A percentile compares a stretch with the other conserved stretches of the same genome.
These are phyloP conservation scores for Anthoceros angustus DNA, from an alignment of 225 moss, liverwort and hornwort species.

Conservation along the genomic window DNA sequence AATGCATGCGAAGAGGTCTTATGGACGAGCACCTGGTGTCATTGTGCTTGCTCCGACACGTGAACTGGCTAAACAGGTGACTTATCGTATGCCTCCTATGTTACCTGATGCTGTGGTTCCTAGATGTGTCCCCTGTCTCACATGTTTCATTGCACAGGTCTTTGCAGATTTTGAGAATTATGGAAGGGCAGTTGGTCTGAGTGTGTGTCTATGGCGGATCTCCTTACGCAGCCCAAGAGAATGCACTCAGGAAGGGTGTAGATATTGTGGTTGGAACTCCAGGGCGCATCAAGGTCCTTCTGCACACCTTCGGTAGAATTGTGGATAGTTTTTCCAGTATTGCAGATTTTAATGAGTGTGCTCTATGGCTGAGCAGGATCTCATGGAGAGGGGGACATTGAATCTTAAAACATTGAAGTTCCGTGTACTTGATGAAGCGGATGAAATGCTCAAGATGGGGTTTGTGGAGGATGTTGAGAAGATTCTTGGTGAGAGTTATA, in stretches of 20 bases:
- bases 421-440: conserved; percentile 80
- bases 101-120: not conserved
- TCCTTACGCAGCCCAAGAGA: conserved; percentile 64
- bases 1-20: conserved; percentile 24
- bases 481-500: conserved; percentile 31
- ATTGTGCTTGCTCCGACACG: conserved; percentile 85
- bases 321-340: not conserved
- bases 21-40: conserved; percentile 44
- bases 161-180: conserved; percentile 81
- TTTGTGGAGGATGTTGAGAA: conserved; percentile 89
- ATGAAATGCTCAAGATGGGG: conserved; percentile 98
- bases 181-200: conserved; percentile 62
- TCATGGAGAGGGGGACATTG: conserved; percentile 45
- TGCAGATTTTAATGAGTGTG: not conserved
- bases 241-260: conserved; percentile 56
- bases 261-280: conserved; percentile 95
- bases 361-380: conserved; percentile 26
- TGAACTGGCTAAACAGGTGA: conserved; percentile 73
- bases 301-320: not conserved
- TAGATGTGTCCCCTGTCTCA: not conserved
- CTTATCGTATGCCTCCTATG: not conserved
- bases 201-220: conserved; percentile 84
- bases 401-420: conserved; percentile 74
- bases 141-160: conserved; percentile 23
- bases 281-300: conserved; percentile 64